A percentile compares a stretch with the other conserved stretches of the same genome.
These are phyloP conservation scores for Pholiota molesta DNA, from an alignment of 768 basidiomycete genomes.

Conservation along the genomic window DNA sequence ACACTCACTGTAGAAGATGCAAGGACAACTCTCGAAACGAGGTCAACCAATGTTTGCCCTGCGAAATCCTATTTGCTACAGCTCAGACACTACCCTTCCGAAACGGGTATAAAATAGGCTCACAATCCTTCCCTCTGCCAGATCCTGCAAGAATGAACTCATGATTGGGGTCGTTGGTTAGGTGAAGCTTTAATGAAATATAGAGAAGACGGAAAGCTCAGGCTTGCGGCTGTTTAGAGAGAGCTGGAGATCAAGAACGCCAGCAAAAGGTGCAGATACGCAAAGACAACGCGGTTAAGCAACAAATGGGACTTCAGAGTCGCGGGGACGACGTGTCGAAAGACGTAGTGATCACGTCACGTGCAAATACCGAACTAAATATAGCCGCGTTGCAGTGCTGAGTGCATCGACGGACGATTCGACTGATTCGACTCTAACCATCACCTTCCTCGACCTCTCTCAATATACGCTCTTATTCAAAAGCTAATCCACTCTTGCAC, in stretches of 20 bases:
- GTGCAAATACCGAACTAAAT: background rate
- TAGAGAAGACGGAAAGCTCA: background rate
- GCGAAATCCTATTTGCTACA: conserved; percentile 54
- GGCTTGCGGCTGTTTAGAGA: background rate
- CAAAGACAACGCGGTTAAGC: background rate
- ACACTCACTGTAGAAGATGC: conserved; percentile 49
- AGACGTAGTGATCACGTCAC: background rate
- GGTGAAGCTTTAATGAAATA: background rate
- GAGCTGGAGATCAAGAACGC: background rate
- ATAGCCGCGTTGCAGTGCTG: too few species aligned
- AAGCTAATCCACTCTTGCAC: too few species aligned
- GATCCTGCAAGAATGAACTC: conserved; percentile 27
- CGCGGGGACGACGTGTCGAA: background rate
- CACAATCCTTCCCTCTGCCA: conserved; percentile 46
- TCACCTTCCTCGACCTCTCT: too few species aligned
- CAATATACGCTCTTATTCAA: too few species aligned
- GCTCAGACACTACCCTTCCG: background rate
- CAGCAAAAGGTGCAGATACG: background rate
- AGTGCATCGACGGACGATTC: too few species aligned
- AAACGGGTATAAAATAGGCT: conserved; percentile 12
- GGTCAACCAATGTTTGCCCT: conserved; percentile 58
- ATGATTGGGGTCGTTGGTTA: conserved; percentile 11
- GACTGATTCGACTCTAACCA: too few species aligned
- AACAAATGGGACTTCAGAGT: background rate
- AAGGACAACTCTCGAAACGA: conserved; percentile 45